A percentile compares a stretch with the other conserved stretches of the same genome.
Conservation (phyloP, 805 yeast species). For the Wickerhamiella qilinensis region DNA sequence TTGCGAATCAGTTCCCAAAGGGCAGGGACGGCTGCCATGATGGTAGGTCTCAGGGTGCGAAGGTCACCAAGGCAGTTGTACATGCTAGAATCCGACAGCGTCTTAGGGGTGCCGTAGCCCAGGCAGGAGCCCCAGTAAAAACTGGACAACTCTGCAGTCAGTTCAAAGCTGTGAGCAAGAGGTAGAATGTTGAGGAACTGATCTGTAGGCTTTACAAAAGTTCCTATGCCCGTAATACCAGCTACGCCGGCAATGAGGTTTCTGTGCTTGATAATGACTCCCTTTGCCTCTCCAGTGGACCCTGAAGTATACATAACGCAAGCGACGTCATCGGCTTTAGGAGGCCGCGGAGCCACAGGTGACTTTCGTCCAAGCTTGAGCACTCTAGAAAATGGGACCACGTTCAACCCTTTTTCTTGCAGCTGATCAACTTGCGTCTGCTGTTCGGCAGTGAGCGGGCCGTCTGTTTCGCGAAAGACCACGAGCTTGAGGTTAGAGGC, state of each 20-base stretch:
- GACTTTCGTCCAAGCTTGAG: slow-evolving; percentile 41
- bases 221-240: slow-evolving; percentile 56
- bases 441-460: slow-evolving; percentile 38
- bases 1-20: slow-evolving; percentile 94
- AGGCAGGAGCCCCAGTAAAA: slow-evolving; percentile 81
- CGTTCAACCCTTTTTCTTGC: slow-evolving; percentile 35
- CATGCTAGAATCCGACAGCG: slow-evolving; percentile 67
- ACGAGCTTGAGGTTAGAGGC: slow-evolving; percentile 48
- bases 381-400: slow-evolving; percentile 51
- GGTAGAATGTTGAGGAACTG: slow-evolving; percentile 80
- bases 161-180: slow-evolving; percentile 89
- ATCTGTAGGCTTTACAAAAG: slow-evolving; percentile 38
- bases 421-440: slow-evolving; percentile 39
- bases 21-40: slow-evolving; percentile 97
- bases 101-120: slow-evolving; percentile 89
- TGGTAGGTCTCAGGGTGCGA: slow-evolving; percentile 70
- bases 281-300: slow-evolving; percentile 73
- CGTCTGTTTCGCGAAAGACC: slow-evolving; percentile 47
- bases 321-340: slow-evolving; percentile 42
- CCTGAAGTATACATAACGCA: slow-evolving; percentile 85
- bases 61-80: slow-evolving; percentile 81
- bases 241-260: slow-evolving; percentile 73
- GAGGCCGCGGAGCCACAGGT: slow-evolving; percentile 28
- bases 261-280: slow-evolving; percentile 52
- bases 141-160: slow-evolving; percentile 63